Conservation (phyloP, 805 yeast species). For the Candida broadrunensis region DNA sequence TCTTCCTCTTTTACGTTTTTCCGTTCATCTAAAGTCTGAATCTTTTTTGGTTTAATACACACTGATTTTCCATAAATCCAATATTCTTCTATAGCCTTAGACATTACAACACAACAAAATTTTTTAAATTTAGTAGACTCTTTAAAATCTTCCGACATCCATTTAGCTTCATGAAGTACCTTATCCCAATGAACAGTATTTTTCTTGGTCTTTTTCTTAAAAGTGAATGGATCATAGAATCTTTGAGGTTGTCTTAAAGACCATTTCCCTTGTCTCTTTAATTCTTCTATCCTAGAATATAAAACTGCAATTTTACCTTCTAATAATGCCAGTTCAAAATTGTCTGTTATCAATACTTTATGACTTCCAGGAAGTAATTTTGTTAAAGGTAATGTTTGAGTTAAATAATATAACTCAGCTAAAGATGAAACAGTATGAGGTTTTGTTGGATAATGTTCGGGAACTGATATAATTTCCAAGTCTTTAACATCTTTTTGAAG, state of each 20-base stretch:
- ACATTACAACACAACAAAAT: conserved; percentile 65
- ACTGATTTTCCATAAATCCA: conserved; percentile 71
- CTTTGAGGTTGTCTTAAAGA: conserved; percentile 80
- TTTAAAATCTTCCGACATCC: conserved; percentile 78
- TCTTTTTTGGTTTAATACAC: conserved; percentile 55
- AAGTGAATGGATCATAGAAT: conserved; percentile 61
- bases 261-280: conserved; percentile 87
- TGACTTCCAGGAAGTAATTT: conserved; percentile 82
- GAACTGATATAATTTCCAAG: conserved; percentile 36
- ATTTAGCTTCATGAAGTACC: conserved; percentile 71
- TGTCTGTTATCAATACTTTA: conserved; percentile 79
- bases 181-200: conserved; percentile 68
- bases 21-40: conserved; percentile 12
- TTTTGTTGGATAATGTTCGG: conserved; percentile 40
- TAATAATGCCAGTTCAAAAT: conserved; percentile 77
- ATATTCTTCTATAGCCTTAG: conserved; percentile 72
- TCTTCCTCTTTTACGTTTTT: no score
- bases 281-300: conserved; percentile 86
- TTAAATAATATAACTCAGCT: conserved; percentile 81
- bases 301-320: conserved; percentile 92
- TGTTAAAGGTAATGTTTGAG: conserved; percentile 83
- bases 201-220: conserved; percentile 15
- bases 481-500: conserved; percentile 24
- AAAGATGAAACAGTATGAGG: conserved; percentile 52
- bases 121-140: conserved; percentile 69